A percentile compares a stretch with the other conserved stretches of the same genome.
Evolutionary conservation across 176 grass and related monocot genomes (phyloP).

Genomic region (Phyllostachys edulis): DNA sequence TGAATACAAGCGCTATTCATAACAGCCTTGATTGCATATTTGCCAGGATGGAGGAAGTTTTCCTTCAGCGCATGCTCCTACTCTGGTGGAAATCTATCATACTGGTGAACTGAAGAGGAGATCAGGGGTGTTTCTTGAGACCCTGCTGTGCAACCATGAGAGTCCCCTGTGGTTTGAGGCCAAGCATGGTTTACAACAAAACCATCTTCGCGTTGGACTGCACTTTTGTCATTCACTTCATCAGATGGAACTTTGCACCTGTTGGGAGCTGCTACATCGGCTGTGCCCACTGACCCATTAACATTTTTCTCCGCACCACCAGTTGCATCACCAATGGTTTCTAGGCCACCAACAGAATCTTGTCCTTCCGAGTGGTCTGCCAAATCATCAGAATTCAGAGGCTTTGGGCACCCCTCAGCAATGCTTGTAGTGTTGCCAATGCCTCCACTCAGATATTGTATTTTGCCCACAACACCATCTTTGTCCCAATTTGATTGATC

Average conservation of each 20-base stretch:
- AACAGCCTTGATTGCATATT: slow-evolving; percentile 13
- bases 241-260: background rate
- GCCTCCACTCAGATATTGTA: background rate
- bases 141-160: slow-evolving; percentile 19
- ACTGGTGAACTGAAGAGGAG: background rate
- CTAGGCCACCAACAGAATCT: background rate
- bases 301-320: background rate
- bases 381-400: background rate
- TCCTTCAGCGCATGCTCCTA: slow-evolving; percentile 64
- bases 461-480: background rate
- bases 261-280: background rate
- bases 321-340: background rate
- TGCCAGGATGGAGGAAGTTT: slow-evolving; percentile 46
- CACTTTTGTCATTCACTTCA: background rate
- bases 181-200: background rate
- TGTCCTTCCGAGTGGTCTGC: background rate
- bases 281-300: background rate
- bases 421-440: background rate
- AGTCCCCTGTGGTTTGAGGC: background rate
- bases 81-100: slow-evolving; percentile 8
- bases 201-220: background rate
- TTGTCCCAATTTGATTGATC: background rate
- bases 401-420: background rate
- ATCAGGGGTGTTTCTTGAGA: background rate
- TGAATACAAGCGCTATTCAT: too few relatives aligned